Conservation (phyloP, 2,329 filamentous ascomycete species). For the Neofusicoccum sp. region DNA sequence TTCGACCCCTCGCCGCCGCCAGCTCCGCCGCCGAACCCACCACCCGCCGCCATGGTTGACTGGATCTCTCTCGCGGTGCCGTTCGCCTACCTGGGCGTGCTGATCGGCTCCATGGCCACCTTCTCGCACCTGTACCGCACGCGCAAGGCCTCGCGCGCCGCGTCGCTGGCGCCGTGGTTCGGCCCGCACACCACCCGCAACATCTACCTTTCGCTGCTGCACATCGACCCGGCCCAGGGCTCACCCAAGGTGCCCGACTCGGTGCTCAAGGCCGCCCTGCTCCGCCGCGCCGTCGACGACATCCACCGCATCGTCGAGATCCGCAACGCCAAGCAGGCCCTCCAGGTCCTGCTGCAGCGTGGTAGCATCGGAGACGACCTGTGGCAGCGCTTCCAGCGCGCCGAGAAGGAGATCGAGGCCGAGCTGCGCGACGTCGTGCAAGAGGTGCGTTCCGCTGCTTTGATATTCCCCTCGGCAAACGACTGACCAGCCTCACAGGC, state of each 20-base stretch:
- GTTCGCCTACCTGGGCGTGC: slow-evolving; percentile 84
- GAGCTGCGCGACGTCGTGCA: slow-evolving; percentile 92
- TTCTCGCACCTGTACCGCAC: slow-evolving; percentile 94
- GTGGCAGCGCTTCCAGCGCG: slow-evolving; percentile 87
- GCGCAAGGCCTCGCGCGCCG: slow-evolving; percentile 78
- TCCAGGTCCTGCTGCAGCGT: slow-evolving; percentile 79
- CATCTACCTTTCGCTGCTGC: slow-evolving; percentile 89
- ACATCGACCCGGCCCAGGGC: slow-evolving; percentile 68
- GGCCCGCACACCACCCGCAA: slow-evolving; percentile 87
- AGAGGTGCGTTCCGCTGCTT: slow-evolving; percentile 63
- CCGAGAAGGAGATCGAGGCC: slow-evolving; percentile 97
- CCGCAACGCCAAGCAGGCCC: slow-evolving; percentile 83
- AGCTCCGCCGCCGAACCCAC: neutral
- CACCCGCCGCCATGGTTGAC: slow-evolving; percentile 58
- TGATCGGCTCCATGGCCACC: slow-evolving; percentile 84
- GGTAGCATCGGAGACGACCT: slow-evolving; percentile 95
- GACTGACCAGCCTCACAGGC: slow-evolving; percentile 60
- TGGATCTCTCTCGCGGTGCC: slow-evolving; percentile 87
- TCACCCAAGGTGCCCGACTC: slow-evolving; percentile 76
- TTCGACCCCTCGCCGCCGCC: neutral
- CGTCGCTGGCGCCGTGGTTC: slow-evolving; percentile 93
- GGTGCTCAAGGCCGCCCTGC: slow-evolving; percentile 82
- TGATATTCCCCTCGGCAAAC: neutral
- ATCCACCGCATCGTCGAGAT: slow-evolving; percentile 90
- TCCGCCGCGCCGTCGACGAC: slow-evolving; percentile 88